Conservation (phyloP, 305 asterid species). For the Fraxinus nigra region DNA sequence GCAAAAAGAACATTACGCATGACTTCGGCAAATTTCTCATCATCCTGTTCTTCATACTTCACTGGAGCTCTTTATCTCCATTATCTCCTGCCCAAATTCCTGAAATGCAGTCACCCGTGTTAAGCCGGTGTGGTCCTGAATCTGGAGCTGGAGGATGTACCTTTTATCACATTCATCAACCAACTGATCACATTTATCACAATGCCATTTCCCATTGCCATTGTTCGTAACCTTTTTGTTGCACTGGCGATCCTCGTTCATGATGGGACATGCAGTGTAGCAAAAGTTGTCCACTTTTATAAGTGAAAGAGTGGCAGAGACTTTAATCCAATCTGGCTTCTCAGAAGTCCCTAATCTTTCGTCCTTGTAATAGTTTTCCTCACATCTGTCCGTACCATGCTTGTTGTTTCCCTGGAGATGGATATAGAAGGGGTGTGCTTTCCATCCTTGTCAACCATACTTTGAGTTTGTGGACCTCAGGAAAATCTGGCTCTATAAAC, state of each 20-base stretch:
- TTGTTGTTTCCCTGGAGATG: constrained; percentile 59
- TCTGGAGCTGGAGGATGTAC: constrained; percentile 46
- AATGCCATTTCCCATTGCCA: constrained; percentile 49
- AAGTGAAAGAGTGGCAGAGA: constrained; percentile 63
- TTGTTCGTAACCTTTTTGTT: constrained; percentile 42
- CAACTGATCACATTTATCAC: constrained; percentile 45
- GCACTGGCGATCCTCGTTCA: constrained; percentile 44
- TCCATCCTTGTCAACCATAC: constrained; percentile 76
- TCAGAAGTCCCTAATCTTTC: constrained; percentile 84
- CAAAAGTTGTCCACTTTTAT: constrained; percentile 67
- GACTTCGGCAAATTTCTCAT: constrained; percentile 57
- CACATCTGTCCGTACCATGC: constrained; percentile 38
- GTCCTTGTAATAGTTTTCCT: constrained; percentile 76
- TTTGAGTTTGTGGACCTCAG: constrained; percentile 63
- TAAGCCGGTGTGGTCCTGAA: constrained; percentile 36
- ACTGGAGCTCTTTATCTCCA: no score
- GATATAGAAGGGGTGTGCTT: constrained; percentile 58
- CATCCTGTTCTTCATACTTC: constrained; percentile 82
- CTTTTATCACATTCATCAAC: constrained; percentile 49
- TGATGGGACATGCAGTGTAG: constrained; percentile 47
- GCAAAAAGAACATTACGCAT: constrained; percentile 51
- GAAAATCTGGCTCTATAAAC: constrained; percentile 79
- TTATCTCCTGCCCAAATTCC: constrained; percentile 43
- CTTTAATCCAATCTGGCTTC: constrained; percentile 87
- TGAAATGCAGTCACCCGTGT: constrained; percentile 52